Percentiles rank a stretch among this genome's conserved stretches.
Evolutionary conservation across 192 early-diverging fungal species (phyloP).

Genomic region (Thamnidium elegans): DNA sequence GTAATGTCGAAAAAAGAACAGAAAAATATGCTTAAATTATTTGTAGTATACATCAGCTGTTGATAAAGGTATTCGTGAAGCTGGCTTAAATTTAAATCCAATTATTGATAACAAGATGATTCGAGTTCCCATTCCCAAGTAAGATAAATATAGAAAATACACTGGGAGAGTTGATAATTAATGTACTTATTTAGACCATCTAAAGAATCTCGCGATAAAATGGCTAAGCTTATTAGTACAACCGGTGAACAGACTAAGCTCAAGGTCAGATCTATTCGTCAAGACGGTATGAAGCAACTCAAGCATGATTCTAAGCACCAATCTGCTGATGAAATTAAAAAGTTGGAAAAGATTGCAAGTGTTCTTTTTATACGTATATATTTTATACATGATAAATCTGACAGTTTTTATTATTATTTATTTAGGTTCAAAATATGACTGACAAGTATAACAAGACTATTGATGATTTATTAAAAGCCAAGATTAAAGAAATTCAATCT

Average conservation of each 20-base stretch:
- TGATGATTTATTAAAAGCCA: slow-evolving; percentile 64
- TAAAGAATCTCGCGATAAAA: slow-evolving; percentile 70
- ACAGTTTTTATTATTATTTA: not conserved
- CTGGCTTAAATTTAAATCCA: slow-evolving; percentile 80
- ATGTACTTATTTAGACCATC: slow-evolving; percentile 49
- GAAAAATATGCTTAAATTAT: not conserved
- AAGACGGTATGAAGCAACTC: slow-evolving; percentile 72
- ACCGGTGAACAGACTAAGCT: slow-evolving; percentile 67
- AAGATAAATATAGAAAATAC: slow-evolving; percentile 17
- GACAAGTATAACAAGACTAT: slow-evolving; percentile 63
- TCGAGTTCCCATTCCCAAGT: slow-evolving; percentile 80
- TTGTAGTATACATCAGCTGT: slow-evolving; percentile 43
- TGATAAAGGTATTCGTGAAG: slow-evolving; percentile 74
- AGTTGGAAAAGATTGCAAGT: slow-evolving; percentile 56
- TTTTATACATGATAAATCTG: not conserved
- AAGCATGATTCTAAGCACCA: slow-evolving; percentile 59
- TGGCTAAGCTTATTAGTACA: slow-evolving; percentile 60
- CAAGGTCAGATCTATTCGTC: slow-evolving; percentile 63
- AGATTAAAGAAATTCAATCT: slow-evolving; percentile 65
- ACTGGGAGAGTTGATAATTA: not conserved
- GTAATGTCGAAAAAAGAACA: not conserved
- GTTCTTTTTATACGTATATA: not conserved
- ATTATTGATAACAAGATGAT: slow-evolving; percentile 66
- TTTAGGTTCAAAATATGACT: slow-evolving; percentile 55
- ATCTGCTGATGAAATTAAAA: slow-evolving; percentile 52